phyloP scores from a whole-genome alignment of 1,139 yeast genomes.

The Taphrina confusa region DNA sequence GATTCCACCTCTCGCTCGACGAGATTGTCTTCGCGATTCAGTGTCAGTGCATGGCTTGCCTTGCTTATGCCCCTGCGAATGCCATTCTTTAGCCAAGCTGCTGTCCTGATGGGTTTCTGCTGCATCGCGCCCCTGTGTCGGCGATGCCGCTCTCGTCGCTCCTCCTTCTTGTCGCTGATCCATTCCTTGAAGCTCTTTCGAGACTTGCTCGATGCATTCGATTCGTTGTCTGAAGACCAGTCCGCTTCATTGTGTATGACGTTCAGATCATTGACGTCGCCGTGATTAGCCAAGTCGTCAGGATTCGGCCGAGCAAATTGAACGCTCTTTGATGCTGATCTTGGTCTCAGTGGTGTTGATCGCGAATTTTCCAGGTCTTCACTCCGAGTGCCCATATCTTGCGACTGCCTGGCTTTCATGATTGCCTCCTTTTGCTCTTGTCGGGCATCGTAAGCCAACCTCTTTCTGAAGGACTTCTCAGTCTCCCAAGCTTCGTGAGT shows the following conservation, averaged over 20 bases:
- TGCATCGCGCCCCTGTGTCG: conserved; percentile 34
- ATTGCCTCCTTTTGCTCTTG: conserved; percentile 9
- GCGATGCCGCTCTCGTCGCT: conserved; percentile 26
- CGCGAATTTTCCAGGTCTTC: neutral
- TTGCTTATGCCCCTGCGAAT: conserved; percentile 16
- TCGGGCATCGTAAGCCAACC: conserved; percentile 22
- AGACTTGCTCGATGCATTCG: neutral
- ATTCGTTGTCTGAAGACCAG: conserved; percentile 13
- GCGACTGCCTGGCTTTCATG: neutral
- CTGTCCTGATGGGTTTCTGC: conserved; percentile 29
- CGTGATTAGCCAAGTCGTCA: neutral
- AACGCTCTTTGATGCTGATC: conserved; percentile 1
- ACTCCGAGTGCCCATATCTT: neutral
- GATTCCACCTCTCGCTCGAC: conserved; percentile 27
- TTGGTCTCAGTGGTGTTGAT: neutral
- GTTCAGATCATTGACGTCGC: neutral
- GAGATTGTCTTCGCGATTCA: conserved; percentile 28
- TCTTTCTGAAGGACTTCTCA: conserved; percentile 9
- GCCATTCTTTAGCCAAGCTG: conserved; percentile 30
- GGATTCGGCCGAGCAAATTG: neutral
- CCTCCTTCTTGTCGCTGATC: conserved; percentile 23
- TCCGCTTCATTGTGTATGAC: conserved; percentile 1
- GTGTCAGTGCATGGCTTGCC: conserved; percentile 19
- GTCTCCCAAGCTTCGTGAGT: conserved; percentile 34
- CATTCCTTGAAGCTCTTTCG: conserved; percentile 17